Conservation (phyloP, 768 basidiomycete species). For the Coprinellus micaceus region DNA sequence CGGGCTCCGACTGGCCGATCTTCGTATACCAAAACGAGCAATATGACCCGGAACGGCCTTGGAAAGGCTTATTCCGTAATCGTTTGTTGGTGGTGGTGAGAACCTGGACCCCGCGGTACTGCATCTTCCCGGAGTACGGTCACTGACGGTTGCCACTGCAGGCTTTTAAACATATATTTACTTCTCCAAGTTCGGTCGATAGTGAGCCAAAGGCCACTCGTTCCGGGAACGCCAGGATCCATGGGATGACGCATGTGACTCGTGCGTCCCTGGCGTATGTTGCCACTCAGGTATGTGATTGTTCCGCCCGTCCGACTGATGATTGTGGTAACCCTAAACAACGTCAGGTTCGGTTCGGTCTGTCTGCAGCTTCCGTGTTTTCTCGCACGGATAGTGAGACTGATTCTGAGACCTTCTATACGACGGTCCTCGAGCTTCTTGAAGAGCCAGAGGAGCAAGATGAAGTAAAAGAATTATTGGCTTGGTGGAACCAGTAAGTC, state of each 20-base stretch:
- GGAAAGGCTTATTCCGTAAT: background rate
- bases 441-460: constrained; percentile 2
- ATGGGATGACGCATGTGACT: background rate
- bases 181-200: constrained; percentile 1
- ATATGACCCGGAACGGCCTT: background rate
- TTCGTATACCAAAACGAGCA: background rate
- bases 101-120: no score
- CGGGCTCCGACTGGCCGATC: background rate
- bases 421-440: background rate
- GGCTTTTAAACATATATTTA: constrained; percentile 3
- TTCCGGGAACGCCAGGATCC: background rate
- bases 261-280: background rate
- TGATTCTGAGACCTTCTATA: constrained; percentile 1
- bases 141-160: background rate
- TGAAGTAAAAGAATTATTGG: background rate
- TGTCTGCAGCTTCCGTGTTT: background rate
- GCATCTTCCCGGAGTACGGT: background rate
- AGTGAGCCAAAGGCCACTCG: background rate
- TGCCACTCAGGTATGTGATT: constrained; percentile 1
- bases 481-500: background rate
- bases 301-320: no score
- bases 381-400: background rate
- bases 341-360: background rate
- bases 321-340: no score
- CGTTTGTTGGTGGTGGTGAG: background rate